phyloP scores from a whole-genome alignment of 2,329 filamentous ascomycete species.

The Endocalyx cinctus region DNA sequence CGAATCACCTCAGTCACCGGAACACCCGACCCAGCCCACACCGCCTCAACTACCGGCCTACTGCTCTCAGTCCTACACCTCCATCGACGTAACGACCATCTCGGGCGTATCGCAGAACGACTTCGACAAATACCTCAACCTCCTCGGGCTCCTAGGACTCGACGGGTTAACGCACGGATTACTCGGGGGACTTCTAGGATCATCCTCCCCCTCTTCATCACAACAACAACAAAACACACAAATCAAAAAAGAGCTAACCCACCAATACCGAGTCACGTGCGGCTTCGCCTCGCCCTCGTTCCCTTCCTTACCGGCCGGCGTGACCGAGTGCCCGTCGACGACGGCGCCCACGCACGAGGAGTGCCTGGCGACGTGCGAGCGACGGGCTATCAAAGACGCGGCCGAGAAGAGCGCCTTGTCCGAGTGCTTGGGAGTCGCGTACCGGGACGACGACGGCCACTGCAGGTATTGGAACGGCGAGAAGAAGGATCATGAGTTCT shows the following conservation, averaged over 20 bases:
- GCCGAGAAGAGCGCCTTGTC: constrained; percentile 4
- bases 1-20: background rate
- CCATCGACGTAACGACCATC: constrained; percentile 17
- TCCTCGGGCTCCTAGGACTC: constrained; percentile 11
- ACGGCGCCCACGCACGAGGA: constrained; percentile 1
- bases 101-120: constrained; percentile 11
- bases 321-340: constrained; percentile 2
- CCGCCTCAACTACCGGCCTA: constrained; percentile 8
- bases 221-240: background rate
- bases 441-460: constrained; percentile 3
- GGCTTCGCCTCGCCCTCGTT: constrained; percentile 9
- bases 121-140: constrained; percentile 15
- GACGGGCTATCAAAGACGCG: constrained; percentile 10
- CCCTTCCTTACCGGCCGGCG: background rate
- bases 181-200: constrained; percentile 2
- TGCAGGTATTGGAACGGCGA: constrained; percentile 10
- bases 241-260: constrained; percentile 9
- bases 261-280: constrained; percentile 20
- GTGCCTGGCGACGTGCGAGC: constrained; percentile 20
- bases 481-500: constrained; percentile 9
- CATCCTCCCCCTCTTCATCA: background rate
- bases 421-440: constrained; percentile 21
- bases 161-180: constrained; percentile 7
- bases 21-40: constrained; percentile 1
- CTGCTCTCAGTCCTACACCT: constrained; percentile 15